Base-by-base conservation (phyloP, 768 basidiomycete genomes). In the Cyclocybe cylindracea region DNA sequence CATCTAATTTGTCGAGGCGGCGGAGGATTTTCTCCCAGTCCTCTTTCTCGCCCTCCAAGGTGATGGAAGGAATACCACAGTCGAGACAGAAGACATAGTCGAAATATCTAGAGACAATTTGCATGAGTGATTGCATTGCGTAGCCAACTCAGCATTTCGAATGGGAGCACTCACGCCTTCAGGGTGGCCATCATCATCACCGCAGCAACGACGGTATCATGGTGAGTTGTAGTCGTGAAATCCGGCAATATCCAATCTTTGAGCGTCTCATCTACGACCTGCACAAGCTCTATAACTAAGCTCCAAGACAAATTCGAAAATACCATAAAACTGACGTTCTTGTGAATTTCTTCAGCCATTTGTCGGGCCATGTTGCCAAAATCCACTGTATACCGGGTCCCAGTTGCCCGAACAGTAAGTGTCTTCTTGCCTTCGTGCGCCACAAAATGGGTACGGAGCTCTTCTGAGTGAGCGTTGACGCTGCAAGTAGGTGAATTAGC, bases 381-480 rank as follows among this genome's bases (percentile, higher is more conserved):
- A 53, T 78, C 68, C 29, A 71, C 35, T 39, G 44, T 46, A 32
- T 63, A 57, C 7, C 64, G 50, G 7, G 16, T 56, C 3, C 50
- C 53, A 3, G 5, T 19, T 1, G 57, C 53, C 5, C 45, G n/a
- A 14, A 76, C 50, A 2, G 58, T 48, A 24, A 79, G 51, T 4
- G 58, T 38, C 38, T 69, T 65, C 51, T 71, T 60, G 6, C 63
- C 73, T 13, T 67, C 61, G 24, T 72, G 73, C 2, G 59, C 58
- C 2, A 73, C 71, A 48, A 77, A 75, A 7, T 64, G 53, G 2
- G 55, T 37, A 5, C 72, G 62, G 10, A 76, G 57, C 1, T 65
- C 62, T 44, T 73, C 72, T 2, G 55, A 44, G 48, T 61, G 46
- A 4, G 57, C 60, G 24, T 59, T 61, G 18, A 61, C 60, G 36